Evolutionary conservation across 2,329 filamentous ascomycete species (phyloP).

Genomic region (Talaromyces piceae): DNA sequence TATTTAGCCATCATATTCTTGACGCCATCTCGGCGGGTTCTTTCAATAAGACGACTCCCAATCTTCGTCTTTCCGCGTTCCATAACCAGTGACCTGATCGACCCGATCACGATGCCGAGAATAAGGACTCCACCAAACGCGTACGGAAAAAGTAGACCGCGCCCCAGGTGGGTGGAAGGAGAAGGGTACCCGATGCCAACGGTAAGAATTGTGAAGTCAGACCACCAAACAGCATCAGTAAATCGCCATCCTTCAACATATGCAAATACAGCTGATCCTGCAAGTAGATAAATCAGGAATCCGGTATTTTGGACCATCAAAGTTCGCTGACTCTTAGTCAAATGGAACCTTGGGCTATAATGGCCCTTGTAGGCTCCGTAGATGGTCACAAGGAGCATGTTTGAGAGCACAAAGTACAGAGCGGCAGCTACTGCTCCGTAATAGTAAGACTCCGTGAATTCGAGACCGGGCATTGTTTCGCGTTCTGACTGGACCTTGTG

Average conservation of each 20-base stretch:
- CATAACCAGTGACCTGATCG: constrained; percentile 30
- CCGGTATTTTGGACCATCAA: constrained; percentile 40
- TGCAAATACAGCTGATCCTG: constrained; percentile 32
- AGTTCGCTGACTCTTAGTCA: constrained; percentile 51
- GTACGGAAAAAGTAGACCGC: constrained; percentile 28
- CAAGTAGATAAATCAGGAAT: constrained; percentile 33
- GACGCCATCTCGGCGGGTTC: constrained; percentile 24
- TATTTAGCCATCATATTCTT: constrained; percentile 16
- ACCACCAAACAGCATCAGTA: constrained; percentile 29
- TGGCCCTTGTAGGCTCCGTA: constrained; percentile 48
- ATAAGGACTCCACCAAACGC: constrained; percentile 30
- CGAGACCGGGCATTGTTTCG: constrained; percentile 26
- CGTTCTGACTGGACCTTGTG: constrained; percentile 30
- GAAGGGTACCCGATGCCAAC: constrained; percentile 28
- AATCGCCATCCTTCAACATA: constrained; percentile 29
- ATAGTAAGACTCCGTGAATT: constrained; percentile 52
- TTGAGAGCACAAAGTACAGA: constrained; percentile 50
- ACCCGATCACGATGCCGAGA: constrained; percentile 28
- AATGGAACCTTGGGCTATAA: constrained; percentile 49
- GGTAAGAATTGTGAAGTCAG: constrained; percentile 29
- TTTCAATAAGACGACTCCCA: constrained; percentile 26
- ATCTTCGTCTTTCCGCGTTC: constrained; percentile 33
- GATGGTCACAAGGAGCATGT: constrained; percentile 49
- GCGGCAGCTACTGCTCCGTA: constrained; percentile 52
- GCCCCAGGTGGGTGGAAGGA: constrained; percentile 26